Conservation (phyloP, 2,329 filamentous ascomycete species). For the Dryadomyces quercus-mongolicae region DNA sequence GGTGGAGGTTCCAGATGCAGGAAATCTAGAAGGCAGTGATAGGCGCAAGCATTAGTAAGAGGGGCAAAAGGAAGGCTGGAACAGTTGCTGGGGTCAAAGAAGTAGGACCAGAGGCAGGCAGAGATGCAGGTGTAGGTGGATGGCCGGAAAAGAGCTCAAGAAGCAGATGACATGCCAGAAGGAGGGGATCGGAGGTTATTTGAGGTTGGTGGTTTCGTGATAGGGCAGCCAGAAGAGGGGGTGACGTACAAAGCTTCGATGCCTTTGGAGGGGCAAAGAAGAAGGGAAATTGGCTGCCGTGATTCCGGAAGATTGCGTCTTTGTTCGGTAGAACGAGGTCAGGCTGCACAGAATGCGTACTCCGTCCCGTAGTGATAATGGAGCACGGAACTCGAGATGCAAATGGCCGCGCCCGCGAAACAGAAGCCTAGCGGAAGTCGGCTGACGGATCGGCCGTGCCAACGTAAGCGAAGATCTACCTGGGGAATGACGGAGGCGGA, state of each 20-base stretch:
- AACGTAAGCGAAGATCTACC: constrained; percentile 8
- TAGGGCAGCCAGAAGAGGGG: not conserved
- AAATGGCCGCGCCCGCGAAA: not conserved
- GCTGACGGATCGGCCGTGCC: not conserved
- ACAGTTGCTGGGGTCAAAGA: not conserved
- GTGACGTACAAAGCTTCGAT: constrained; percentile 9
- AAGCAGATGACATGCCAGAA: too few species aligned
- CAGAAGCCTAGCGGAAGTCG: not conserved
- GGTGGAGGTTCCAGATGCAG: too few species aligned
- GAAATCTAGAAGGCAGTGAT: not conserved
- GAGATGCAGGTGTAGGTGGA: not conserved
- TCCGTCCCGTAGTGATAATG: not conserved
- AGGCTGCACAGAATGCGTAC: constrained; percentile 1
- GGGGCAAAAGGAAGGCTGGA: not conserved
- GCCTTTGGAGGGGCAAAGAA: constrained; percentile 1
- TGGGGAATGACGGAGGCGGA: not conserved
- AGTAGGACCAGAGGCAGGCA: not conserved
- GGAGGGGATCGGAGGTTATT: not conserved
- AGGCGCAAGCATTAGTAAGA: not conserved
- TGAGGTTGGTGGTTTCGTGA: not conserved
- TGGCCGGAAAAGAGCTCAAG: not conserved
- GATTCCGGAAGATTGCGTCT: not conserved
- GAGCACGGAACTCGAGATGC: not conserved
- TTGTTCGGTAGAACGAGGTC: not conserved
- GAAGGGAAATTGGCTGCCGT: not conserved